A percentile compares a stretch with the other conserved stretches of the same genome.
These are phyloP conservation scores for Pyrenophora tritici-repentis DNA, from an alignment of 2,329 filamentous ascomycete species.

Conservation along the genomic window DNA sequence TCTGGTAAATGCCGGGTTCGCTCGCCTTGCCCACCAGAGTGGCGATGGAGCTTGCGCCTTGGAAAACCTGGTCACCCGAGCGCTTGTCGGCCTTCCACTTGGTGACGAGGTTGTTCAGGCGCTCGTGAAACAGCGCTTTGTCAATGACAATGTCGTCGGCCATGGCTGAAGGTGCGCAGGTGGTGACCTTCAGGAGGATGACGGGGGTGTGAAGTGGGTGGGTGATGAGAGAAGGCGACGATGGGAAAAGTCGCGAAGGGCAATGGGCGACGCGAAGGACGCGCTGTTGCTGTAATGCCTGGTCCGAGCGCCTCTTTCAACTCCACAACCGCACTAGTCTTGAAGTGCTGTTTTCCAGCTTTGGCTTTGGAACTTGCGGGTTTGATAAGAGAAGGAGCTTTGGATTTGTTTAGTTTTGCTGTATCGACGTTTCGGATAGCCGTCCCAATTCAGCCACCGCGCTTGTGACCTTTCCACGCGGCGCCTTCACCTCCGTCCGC, in stretches of 20 bases:
- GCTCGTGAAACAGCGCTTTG: constrained; percentile 90
- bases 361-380: too few species aligned
- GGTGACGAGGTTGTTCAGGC: constrained; percentile 81
- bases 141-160: constrained; percentile 86
- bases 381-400: too few species aligned
- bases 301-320: constrained; percentile 16
- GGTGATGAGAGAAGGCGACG: constrained; percentile 15
- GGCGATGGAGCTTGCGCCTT: constrained; percentile 82
- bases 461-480: constrained; percentile 21
- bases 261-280: constrained; percentile 28
- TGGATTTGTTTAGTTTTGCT: too few species aligned
- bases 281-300: constrained; percentile 10
- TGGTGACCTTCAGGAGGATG: constrained; percentile 22
- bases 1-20: constrained; percentile 83
- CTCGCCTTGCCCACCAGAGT: constrained; percentile 90
- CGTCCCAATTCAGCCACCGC: background rate
- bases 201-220: constrained; percentile 11
- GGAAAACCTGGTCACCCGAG: constrained; percentile 81
- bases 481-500: constrained; percentile 2
- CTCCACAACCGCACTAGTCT: constrained; percentile 6
- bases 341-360: too few species aligned
- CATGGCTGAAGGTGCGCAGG: constrained; percentile 54
- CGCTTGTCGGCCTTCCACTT: constrained; percentile 98
- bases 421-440: too few species aligned
- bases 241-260: constrained; percentile 33